These are phyloP conservation scores for Talaromyces sp. DNA, from an alignment of 2,329 filamentous ascomycete genomes.

Conservation along the genomic window DNA sequence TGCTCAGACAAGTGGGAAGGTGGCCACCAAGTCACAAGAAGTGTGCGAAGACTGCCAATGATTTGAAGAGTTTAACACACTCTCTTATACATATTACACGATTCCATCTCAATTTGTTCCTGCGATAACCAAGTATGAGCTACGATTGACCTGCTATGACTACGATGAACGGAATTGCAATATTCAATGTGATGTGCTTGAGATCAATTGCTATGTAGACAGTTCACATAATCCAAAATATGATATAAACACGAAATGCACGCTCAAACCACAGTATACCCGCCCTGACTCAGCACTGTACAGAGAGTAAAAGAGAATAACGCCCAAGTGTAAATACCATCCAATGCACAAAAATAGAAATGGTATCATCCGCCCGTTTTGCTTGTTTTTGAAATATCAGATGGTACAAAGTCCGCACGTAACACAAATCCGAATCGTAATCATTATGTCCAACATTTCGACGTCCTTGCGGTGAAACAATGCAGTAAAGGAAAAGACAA, in stretches of 20 bases:
- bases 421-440: not conserved
- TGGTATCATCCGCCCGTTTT: slow-evolving; percentile 13
- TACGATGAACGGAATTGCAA: not conserved
- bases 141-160: not conserved
- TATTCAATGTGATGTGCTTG: not conserved
- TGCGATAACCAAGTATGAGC: no score
- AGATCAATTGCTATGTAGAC: not conserved
- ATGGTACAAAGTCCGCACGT: slow-evolving; percentile 13
- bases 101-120: no score
- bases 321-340: slow-evolving; percentile 12
- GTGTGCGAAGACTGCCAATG: slow-evolving; percentile 30
- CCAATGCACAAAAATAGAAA: slow-evolving; percentile 10
- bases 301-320: not conserved
- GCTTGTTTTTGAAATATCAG: not conserved
- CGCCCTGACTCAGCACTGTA: slow-evolving; percentile 11
- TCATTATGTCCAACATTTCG: not conserved
- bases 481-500: not conserved
- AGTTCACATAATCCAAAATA: not conserved
- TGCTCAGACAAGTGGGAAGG: not conserved
- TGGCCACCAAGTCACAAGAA: slow-evolving; percentile 22
- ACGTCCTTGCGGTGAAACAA: not conserved
- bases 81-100: not conserved
- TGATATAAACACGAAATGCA: slow-evolving; percentile 12
- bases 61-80: not conserved
- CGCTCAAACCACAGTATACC: slow-evolving; percentile 13